Evolutionary conservation across 306 rosid genomes (phyloP).

Genomic region (Datisca glomerata): DNA sequence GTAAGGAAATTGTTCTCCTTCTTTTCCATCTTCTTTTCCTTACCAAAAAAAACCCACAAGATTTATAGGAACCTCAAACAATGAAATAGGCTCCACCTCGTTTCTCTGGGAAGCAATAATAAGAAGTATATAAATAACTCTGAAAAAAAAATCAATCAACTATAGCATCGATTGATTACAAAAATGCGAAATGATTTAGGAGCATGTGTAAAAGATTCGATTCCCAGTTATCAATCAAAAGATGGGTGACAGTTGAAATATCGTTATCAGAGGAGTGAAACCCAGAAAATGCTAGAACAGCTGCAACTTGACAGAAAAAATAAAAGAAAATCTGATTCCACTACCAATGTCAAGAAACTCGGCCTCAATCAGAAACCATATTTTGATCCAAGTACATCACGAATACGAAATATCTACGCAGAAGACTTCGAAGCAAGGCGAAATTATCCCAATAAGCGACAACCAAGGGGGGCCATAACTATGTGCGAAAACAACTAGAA

Average conservation of each 20-base stretch:
- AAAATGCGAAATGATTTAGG: not conserved
- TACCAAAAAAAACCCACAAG: not conserved
- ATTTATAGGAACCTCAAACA: constrained; percentile 1
- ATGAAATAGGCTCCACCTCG: constrained; percentile 8
- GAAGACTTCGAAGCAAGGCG: not conserved
- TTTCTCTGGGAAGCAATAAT: constrained; percentile 5
- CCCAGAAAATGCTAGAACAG: constrained; percentile 20
- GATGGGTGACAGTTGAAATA: constrained; percentile 3
- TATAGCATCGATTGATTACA: not conserved
- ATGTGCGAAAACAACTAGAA: no score
- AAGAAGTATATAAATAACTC: no score
- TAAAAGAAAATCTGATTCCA: constrained; percentile 16
- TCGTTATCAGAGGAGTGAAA: constrained; percentile 9
- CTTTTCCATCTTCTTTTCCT: constrained; percentile 36
- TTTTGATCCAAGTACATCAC: constrained; percentile 17
- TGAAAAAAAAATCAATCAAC: no score
- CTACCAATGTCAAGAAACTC: constrained; percentile 4
- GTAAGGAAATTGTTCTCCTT: constrained; percentile 47
- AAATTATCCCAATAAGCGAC: constrained; percentile 5
- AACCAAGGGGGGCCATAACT: not conserved
- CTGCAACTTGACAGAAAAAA: constrained; percentile 6
- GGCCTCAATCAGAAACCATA: constrained; percentile 11
- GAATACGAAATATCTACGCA: constrained; percentile 4
- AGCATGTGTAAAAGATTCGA: not conserved
- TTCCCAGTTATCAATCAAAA: not conserved